These are phyloP conservation scores for Pugionium dolabratum DNA, from an alignment of 345 rosid genomes.

Conservation along the genomic window DNA sequence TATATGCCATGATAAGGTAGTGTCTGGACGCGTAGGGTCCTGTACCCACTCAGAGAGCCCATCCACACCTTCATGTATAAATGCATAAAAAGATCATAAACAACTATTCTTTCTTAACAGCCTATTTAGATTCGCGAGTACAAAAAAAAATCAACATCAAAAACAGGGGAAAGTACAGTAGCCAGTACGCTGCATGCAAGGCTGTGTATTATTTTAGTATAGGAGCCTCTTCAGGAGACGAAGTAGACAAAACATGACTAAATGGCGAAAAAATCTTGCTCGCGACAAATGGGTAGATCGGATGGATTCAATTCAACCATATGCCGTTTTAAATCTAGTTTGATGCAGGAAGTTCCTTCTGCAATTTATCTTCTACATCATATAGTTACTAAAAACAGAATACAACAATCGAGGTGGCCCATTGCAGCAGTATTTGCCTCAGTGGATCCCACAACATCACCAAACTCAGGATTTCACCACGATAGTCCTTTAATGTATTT, in stretches of 20 bases:
- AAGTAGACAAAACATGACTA: constrained; percentile 3
- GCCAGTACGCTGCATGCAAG: not conserved
- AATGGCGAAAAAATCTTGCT: not conserved
- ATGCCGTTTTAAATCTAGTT: not conserved
- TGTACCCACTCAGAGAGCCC: constrained; percentile 82
- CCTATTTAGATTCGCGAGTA: not conserved
- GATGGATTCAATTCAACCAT: not conserved
- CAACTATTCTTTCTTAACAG: not conserved
- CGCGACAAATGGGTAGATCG: not conserved
- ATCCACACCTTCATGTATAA: constrained; percentile 66
- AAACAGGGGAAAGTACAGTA: not conserved
- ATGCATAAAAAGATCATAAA: constrained; percentile 25
- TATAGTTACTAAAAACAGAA: not conserved
- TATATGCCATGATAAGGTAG: constrained; percentile 77
- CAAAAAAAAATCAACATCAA: constrained; percentile 3
- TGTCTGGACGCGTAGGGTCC: constrained; percentile 83
- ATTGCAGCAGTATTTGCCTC: not conserved
- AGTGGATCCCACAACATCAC: constrained; percentile 8
- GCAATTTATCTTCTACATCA: not conserved
- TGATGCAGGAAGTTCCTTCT: not conserved
- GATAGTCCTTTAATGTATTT: not conserved
- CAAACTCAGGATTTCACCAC: not conserved
- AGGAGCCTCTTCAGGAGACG: not conserved
- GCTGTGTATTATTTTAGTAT: not conserved
- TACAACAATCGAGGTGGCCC: not conserved